These are phyloP conservation scores for Osmanthus fragrans DNA, from an alignment of 257 asterid species.

Conservation along the genomic window DNA sequence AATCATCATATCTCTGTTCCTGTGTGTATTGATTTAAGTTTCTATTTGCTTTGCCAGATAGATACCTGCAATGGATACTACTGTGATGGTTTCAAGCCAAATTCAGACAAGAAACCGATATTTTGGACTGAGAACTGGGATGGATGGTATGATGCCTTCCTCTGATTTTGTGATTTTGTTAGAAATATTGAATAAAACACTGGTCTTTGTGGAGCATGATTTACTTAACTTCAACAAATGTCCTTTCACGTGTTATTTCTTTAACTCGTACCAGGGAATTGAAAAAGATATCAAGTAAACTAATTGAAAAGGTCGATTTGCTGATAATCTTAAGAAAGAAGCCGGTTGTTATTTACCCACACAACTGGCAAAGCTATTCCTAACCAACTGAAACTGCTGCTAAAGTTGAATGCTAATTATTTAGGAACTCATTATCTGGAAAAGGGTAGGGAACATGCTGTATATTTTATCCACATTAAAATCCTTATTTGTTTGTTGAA, in stretches of 20 bases:
- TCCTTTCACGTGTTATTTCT: background rate
- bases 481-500: background rate
- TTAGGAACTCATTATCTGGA: background rate
- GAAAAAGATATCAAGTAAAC: background rate
- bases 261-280: slow-evolving; percentile 2
- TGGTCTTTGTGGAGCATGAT: slow-evolving; percentile 3
- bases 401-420: background rate
- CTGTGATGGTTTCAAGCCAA: slow-evolving; percentile 86
- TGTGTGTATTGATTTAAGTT: background rate
- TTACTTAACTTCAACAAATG: background rate
- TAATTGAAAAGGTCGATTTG: background rate
- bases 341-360: background rate
- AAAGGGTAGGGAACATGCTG: background rate
- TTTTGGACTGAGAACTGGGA: slow-evolving; percentile 97
- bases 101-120: slow-evolving; percentile 70
- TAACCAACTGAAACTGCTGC: background rate
- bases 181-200: slow-evolving; percentile 4
- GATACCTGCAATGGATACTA: slow-evolving; percentile 94
- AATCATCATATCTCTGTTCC: slow-evolving; percentile 18
- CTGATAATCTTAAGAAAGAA: background rate
- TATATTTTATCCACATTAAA: background rate
- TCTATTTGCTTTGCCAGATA: slow-evolving; percentile 51
- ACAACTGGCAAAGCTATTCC: background rate
- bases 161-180: slow-evolving; percentile 11
- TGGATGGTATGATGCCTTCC: slow-evolving; percentile 71